Conservation (phyloP, 768 basidiomycete genomes). For the Calocybe indica region DNA sequence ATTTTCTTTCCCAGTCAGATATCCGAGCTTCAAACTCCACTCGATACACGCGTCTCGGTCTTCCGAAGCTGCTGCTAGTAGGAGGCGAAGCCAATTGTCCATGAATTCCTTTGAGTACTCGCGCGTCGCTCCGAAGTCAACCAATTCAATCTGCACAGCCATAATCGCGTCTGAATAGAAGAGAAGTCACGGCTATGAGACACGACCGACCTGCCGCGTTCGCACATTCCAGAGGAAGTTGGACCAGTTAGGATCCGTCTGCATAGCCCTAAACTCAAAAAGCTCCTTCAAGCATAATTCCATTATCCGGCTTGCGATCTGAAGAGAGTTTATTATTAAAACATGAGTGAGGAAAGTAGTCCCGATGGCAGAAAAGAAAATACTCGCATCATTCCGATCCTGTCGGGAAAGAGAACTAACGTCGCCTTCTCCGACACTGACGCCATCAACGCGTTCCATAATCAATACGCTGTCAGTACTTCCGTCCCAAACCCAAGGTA, state of each 20-base stretch:
- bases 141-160: constrained; percentile 60
- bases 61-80: constrained; percentile 69
- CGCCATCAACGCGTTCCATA: constrained; percentile 80
- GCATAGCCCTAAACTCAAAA: constrained; percentile 90
- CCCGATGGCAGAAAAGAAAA: neutral
- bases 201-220: constrained; percentile 46
- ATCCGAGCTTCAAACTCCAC: constrained; percentile 79
- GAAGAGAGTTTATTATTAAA: neutral
- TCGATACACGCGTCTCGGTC: constrained; percentile 63
- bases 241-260: constrained; percentile 98
- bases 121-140: constrained; percentile 95
- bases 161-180: neutral
- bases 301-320: constrained; percentile 84
- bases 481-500: constrained; percentile 83
- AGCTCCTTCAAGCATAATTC: constrained; percentile 87
- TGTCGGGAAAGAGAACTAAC: constrained; percentile 50
- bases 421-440: constrained; percentile 67
- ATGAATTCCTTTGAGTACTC: constrained; percentile 84
- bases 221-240: constrained; percentile 87
- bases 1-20: constrained; percentile 85
- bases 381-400: constrained; percentile 66
- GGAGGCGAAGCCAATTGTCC: constrained; percentile 79
- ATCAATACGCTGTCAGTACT: constrained; percentile 82
- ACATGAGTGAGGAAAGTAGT: neutral
- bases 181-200: neutral